Evolutionary conservation across 2,329 filamentous ascomycete species (phyloP), one percentile per base, ranked within the genome.

Genomic region (Pyrenophora tritici-repentis): DNA sequence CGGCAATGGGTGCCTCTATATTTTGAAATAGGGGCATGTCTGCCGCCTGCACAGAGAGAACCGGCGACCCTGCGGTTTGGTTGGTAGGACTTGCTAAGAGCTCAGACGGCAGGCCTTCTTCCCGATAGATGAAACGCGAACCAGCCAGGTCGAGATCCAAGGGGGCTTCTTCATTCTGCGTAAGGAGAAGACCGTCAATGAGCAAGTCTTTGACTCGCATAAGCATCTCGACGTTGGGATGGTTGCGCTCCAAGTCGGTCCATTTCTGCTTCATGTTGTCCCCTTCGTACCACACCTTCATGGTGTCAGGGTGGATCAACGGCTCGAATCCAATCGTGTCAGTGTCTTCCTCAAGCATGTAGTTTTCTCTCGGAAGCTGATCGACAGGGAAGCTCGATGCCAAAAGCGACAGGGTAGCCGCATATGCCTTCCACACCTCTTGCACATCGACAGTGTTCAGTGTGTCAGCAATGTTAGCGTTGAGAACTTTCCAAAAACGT

Each of bases 291-390:
- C 85, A 85, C 45, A 82, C 76, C 39, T 79, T 79, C 51, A 67
- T 72, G 3, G 79, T 81, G 33, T 78, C 73, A 3, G 78, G 74
- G 29, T 77, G 76, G 36, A 80, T 73, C 17, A 89, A 72, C 1
- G 87, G 86, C 56, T 79, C 77, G 66, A 89, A 89, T 1, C 83
- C 85, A 54, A 88, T 75, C 3, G 83, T 87, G 46, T 85, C 82
- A 49, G 83, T 81, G 65, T 90, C 87, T 67, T 90, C 87, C 55
- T 86, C 83, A 3, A 90, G 76, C 62, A 89, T 76, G 66, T 90
- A 89, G 10, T 79, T 75, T 22, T 86, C 73, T 33, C 79, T 74
- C 2, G 81, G 78, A 24, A 89, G 76, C 35, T 80, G 75, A 40
- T 78, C 75, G 24, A 84, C 78, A 16, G 84, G 79, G 58, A 88